Percentiles rank a stretch among this genome's conserved stretches.
Conservation (phyloP, 2,329 filamentous ascomycete genomes). For the Trichoderma citrinoviride region DNA sequence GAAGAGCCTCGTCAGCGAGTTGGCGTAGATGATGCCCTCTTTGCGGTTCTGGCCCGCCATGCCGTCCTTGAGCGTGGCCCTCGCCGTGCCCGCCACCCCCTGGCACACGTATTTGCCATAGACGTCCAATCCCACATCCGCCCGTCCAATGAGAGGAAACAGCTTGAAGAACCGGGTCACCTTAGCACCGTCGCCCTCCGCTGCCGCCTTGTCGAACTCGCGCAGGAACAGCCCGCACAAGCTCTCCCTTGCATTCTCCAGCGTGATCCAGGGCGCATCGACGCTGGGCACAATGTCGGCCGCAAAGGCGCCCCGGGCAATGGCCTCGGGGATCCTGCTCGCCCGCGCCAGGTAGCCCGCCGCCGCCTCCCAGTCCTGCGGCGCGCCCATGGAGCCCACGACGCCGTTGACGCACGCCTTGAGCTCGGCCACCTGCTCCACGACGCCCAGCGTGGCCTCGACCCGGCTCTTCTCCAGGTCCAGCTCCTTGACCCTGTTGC, state of each 20-base stretch:
- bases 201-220: conserved; percentile 90
- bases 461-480: conserved; percentile 91
- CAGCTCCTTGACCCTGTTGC: conserved; percentile 78
- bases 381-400: conserved; percentile 92
- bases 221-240: conserved; percentile 86
- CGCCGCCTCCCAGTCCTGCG: conserved; percentile 97
- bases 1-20: conserved; percentile 85
- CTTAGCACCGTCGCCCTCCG: conserved; percentile 80
- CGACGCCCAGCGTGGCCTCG: conserved; percentile 83
- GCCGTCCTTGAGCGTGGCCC: conserved; percentile 72
- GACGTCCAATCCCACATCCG: conserved; percentile 86
- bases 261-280: conserved; percentile 81
- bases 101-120: conserved; percentile 96
- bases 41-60: conserved; percentile 48
- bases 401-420: conserved; percentile 96
- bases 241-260: conserved; percentile 84
- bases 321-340: conserved; percentile 73
- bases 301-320: conserved; percentile 81
- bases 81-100: conserved; percentile 81
- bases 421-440: conserved; percentile 94
- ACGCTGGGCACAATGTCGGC: conserved; percentile 91
- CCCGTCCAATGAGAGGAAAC: conserved; percentile 87
- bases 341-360: conserved; percentile 85
- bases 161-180: conserved; percentile 98
- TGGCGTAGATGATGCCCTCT: conserved; percentile 89